These are phyloP conservation scores for Atkinsonella texensis DNA, from an alignment of 2,329 filamentous ascomycete genomes.

Conservation along the genomic window DNA sequence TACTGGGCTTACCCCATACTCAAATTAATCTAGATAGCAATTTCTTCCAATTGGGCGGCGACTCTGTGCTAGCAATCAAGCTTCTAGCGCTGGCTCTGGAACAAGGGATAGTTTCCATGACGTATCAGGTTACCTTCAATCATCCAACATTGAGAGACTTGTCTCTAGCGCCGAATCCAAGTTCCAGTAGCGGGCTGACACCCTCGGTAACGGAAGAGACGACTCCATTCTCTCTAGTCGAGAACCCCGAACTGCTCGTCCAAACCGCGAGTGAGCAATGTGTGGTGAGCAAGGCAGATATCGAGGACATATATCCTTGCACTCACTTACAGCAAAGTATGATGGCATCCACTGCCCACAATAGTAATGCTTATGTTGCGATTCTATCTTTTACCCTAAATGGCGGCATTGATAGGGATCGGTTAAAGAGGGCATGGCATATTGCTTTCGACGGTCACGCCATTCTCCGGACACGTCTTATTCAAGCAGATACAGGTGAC, in stretches of 20 bases:
- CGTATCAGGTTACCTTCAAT: conserved; percentile 1
- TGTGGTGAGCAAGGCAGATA: not conserved
- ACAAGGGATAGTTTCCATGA: not conserved
- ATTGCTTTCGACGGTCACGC: not conserved
- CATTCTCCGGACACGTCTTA: not conserved
- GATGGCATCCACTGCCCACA: not conserved
- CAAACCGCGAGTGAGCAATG: not conserved
- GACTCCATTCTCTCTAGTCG: not conserved
- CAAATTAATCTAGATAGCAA: conserved; percentile 19
- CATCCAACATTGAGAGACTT: conserved; percentile 3
- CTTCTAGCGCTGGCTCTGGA: conserved; percentile 16
- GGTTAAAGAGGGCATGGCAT: not conserved
- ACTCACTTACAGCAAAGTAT: not conserved
- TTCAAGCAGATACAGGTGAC: not conserved
- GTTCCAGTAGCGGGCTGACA: not conserved
- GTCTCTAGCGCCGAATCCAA: not conserved
- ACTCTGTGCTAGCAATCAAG: conserved; percentile 33
- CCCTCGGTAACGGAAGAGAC: not conserved
- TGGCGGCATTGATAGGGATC: not conserved
- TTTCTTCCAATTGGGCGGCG: conserved; percentile 31
- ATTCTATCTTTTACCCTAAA: not conserved
- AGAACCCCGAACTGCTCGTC: not conserved
- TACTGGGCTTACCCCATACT: conserved; percentile 14
- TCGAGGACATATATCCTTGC: not conserved
- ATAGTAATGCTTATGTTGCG: not conserved